Percentiles rank a stretch among this genome's conserved stretches.
These are phyloP conservation scores for Penicillium desertorum DNA, from an alignment of 495 filamentous ascomycete species.

Conservation along the genomic window DNA sequence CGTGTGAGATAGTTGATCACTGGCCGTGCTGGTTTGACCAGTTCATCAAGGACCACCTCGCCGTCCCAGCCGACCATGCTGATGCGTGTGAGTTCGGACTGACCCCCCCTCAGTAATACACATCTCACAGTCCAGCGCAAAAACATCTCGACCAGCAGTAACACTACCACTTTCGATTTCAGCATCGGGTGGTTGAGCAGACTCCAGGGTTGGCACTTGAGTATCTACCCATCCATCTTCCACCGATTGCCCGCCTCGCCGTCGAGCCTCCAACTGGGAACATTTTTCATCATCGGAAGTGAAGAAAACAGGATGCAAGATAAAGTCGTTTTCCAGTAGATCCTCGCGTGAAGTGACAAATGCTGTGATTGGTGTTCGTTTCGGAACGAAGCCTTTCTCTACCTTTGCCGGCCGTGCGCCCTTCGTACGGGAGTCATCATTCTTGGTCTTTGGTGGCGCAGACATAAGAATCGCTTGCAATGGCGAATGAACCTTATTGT, in stretches of 20 bases:
- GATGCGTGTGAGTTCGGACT: slow-evolving; percentile 81
- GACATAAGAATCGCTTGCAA: slow-evolving; percentile 75
- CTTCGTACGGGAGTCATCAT: slow-evolving; percentile 50
- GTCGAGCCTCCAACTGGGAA: slow-evolving; percentile 47
- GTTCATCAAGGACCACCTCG: slow-evolving; percentile 75
- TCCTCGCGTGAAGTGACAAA: slow-evolving; percentile 70
- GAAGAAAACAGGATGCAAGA: slow-evolving; percentile 71
- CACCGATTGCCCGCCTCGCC: slow-evolving; percentile 38
- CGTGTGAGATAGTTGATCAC: slow-evolving; percentile 89
- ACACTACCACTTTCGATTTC: slow-evolving; percentile 78
- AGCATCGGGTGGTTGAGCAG: slow-evolving; percentile 62
- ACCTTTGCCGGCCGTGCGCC: slow-evolving; percentile 57
- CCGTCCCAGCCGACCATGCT: slow-evolving; percentile 86
- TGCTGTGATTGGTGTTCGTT: slow-evolving; percentile 74
- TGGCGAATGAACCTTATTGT: slow-evolving; percentile 77
- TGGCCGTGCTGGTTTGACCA: slow-evolving; percentile 83
- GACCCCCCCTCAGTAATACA: slow-evolving; percentile 71
- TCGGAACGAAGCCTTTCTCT: slow-evolving; percentile 59
- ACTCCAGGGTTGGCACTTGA: slow-evolving; percentile 60
- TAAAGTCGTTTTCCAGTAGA: slow-evolving; percentile 77
- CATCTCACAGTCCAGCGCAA: slow-evolving; percentile 96
- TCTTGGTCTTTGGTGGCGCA: slow-evolving; percentile 60
- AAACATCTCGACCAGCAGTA: slow-evolving; percentile 76
- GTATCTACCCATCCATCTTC: slow-evolving; percentile 84
- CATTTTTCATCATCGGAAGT: slow-evolving; percentile 40